These are phyloP conservation scores for Arthrobotrys megalospora DNA, from an alignment of 2,329 filamentous ascomycete species.

Conservation along the genomic window DNA sequence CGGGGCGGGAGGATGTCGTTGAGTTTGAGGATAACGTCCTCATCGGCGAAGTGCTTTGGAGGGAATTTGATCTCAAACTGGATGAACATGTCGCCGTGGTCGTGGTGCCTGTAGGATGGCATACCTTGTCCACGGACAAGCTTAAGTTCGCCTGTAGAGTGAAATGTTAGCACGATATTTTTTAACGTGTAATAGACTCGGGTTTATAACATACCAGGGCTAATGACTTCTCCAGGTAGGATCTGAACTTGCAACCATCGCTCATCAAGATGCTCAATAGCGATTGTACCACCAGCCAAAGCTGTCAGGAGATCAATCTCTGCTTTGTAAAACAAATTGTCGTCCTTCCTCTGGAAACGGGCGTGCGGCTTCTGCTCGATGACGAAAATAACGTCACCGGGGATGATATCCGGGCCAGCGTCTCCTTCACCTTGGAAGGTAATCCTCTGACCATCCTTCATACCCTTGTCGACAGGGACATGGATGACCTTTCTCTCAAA, in stretches of 20 bases:
- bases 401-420: conserved; percentile 90
- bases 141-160: conserved; percentile 82
- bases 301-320: conserved; percentile 97
- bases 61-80: conserved; percentile 99
- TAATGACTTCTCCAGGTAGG: conserved; percentile 92
- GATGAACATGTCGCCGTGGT: conserved; percentile 95
- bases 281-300: conserved; percentile 89
- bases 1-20: conserved; percentile 87
- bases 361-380: conserved; percentile 99
- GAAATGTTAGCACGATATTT: conserved; percentile 50
- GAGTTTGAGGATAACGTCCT: conserved; percentile 81
- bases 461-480: conserved; percentile 95
- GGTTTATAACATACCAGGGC: conserved; percentile 78
- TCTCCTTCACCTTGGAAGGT: conserved; percentile 98
- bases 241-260: conserved; percentile 96
- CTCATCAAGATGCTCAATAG: conserved; percentile 96
- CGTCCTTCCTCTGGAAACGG: conserved; percentile 94
- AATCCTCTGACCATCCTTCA: conserved; percentile 93
- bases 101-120: conserved; percentile 95
- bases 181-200: not conserved
- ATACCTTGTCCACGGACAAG: conserved; percentile 97
- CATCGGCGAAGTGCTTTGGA: conserved; percentile 78
- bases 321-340: conserved; percentile 94
- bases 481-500: conserved; percentile 98
- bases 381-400: conserved; percentile 97